phyloP scores from a whole-genome alignment of 495 filamentous ascomycete species.

The Penicillium robsamsonii region DNA sequence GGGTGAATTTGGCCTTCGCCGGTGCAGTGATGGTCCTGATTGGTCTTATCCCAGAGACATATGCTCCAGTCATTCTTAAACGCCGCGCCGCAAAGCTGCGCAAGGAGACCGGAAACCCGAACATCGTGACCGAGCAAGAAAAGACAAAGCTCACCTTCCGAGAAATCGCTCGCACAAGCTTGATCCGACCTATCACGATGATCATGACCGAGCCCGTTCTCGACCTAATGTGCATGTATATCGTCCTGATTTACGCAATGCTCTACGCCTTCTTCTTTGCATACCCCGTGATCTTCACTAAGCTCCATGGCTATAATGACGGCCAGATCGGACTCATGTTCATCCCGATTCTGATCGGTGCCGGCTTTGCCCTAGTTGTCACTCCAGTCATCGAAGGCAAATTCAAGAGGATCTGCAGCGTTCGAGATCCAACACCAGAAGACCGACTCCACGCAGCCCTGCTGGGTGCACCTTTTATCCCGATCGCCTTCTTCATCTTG shows the following conservation, averaged over 20 bases:
- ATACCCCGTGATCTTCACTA: conserved; percentile 59
- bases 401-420: conserved; percentile 26
- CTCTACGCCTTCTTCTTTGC: conserved; percentile 75
- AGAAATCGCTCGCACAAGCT: conserved; percentile 48
- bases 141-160: conserved; percentile 22
- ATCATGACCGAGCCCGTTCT: conserved; percentile 53
- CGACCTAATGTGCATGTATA: conserved; percentile 61
- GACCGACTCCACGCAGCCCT: conserved; percentile 37
- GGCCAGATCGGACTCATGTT: conserved; percentile 37
- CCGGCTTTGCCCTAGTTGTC: conserved; percentile 52
- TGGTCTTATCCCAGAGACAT: conserved; percentile 59
- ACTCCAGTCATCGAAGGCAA: conserved; percentile 38
- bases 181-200: conserved; percentile 40
- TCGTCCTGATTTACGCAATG: conserved; percentile 65
- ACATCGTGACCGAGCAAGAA: conserved; percentile 53
- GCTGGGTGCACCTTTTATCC: conserved; percentile 36
- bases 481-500: conserved; percentile 53
- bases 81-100: conserved; percentile 52
- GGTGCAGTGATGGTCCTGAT: conserved; percentile 50
- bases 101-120: conserved; percentile 56
- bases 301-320: conserved; percentile 49
- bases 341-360: conserved; percentile 42
- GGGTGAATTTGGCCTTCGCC: conserved; percentile 32
- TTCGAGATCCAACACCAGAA: conserved; percentile 32
- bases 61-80: conserved; percentile 59